These are phyloP conservation scores for Serendipita sp. DNA, from an alignment of 768 basidiomycete genomes.

Conservation along the genomic window DNA sequence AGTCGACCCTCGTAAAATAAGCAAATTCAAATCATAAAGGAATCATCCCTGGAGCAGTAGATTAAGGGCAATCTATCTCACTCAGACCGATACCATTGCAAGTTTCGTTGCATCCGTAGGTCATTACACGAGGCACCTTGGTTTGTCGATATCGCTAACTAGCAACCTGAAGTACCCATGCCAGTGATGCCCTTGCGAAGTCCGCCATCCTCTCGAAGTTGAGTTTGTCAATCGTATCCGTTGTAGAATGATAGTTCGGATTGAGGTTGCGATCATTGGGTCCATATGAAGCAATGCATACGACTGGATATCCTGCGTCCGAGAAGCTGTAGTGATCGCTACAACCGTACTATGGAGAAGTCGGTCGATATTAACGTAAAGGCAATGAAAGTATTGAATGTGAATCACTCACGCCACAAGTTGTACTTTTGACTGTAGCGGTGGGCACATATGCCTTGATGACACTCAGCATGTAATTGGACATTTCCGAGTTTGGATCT, in stretches of 20 bases:
- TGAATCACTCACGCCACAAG: constrained; percentile 3
- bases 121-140: too few relatives aligned
- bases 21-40: too few relatives aligned
- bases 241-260: neutral
- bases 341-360: constrained; percentile 4
- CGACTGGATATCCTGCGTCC: constrained; percentile 1
- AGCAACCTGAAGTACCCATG: neutral
- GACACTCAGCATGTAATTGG: neutral
- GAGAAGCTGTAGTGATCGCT: constrained; percentile 4
- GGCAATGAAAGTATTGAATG: neutral
- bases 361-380: neutral
- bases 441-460: constrained; percentile 3
- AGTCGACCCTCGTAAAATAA: too few relatives aligned
- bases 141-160: neutral
- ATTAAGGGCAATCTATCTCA: too few relatives aligned
- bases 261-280: constrained; percentile 1
- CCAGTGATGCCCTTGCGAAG: neutral
- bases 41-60: too few relatives aligned
- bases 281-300: constrained; percentile 2
- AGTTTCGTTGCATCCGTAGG: too few relatives aligned
- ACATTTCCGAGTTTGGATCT: neutral
- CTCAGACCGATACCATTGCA: too few relatives aligned
- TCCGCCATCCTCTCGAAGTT: constrained; percentile 2
- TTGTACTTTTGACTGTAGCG: neutral
- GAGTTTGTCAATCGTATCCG: neutral